Base-by-base conservation (phyloP, 129 eudicot species). In the Smallanthus sonchifolius region DNA sequence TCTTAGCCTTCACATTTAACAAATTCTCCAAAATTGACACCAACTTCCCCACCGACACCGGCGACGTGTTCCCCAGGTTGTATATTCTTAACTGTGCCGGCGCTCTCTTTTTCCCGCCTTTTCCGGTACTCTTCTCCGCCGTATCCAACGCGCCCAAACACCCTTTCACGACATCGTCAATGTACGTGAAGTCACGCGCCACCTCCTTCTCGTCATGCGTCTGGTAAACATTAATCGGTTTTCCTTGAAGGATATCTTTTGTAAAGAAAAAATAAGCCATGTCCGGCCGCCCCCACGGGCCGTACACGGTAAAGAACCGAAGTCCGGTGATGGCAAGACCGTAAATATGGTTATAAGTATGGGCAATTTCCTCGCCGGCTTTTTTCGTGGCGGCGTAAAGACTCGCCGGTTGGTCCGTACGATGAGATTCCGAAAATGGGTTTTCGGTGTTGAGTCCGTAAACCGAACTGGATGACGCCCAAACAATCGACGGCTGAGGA, bases 261-360 rank as follows among this genome's bases (percentile, higher is more conserved):
- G 92, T 89, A 72, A 89, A 89, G 67, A 89, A 86, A 71, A 84
- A 89, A 57, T 89, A 89, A 2, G 96, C 96, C 96, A 89, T 89
- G 51, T 89, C 96, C 20, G 96, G 96, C 60, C 96, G 75, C 3
- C 96, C 96, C 96, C 96, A 89, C 2, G 96, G 92, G 0, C 96
- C 96, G 54, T 89, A 89, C 3, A 89, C 96, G 0, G 96, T 89
- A 70, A 89, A 89, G 47, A 89, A 89, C 5, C 96, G 65, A 2
- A 89, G 81, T 0, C 89, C 96, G 19, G 96, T 89, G 7, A 89
- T 80, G 30, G 91, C 66, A 38, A 89, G 84, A 1, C 96, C 96
- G 78, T 89, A 89, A 14, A 89, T 89, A 69, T 89, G 91, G 40
- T 89, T 86, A 60, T 89, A 89, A 0, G 89, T 84, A 55, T 89